These are phyloP conservation scores for Neopestalotiopsis sp. DNA, from an alignment of 2,329 filamentous ascomycete genomes.

Conservation along the genomic window DNA sequence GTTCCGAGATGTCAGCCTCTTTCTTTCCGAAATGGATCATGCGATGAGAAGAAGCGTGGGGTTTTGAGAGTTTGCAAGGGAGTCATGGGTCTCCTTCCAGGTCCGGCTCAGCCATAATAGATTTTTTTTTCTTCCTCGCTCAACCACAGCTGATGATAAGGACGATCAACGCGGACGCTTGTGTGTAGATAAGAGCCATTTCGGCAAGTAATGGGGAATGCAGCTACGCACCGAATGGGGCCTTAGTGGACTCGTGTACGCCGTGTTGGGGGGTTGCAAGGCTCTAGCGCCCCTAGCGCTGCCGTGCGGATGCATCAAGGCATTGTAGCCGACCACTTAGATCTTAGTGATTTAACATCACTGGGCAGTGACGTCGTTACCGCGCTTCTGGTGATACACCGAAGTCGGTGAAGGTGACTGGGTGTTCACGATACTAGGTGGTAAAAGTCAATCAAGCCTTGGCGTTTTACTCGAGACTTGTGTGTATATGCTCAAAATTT, in stretches of 20 bases:
- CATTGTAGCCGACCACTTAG: neutral
- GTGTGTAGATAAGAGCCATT: conserved; percentile 10
- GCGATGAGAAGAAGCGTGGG: neutral
- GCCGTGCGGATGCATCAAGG: neutral
- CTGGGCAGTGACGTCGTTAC: conserved; percentile 12
- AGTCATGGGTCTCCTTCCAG: neutral
- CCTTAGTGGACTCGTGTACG: neutral
- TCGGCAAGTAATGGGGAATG: conserved; percentile 9
- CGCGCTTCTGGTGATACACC: neutral
- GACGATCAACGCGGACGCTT: neutral
- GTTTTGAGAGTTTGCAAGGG: neutral
- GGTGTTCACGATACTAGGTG: neutral
- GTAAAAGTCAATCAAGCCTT: neutral
- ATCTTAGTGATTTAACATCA: conserved; percentile 5
- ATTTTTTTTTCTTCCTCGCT: neutral
- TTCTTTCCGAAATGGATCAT: neutral
- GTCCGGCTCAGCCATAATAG: neutral
- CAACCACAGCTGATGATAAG: neutral
- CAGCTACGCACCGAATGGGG: neutral
- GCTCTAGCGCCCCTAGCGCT: conserved; percentile 1
- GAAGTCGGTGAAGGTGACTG: conserved; percentile 5
- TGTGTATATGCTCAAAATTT: neutral
- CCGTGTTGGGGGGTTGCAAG: neutral
- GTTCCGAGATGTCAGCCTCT: neutral
- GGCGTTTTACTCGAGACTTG: no score